Evolutionary conservation across 805 yeast species (phyloP), one percentile per base, ranked within the genome.

Genomic region (Yarrowia sp.): DNA sequence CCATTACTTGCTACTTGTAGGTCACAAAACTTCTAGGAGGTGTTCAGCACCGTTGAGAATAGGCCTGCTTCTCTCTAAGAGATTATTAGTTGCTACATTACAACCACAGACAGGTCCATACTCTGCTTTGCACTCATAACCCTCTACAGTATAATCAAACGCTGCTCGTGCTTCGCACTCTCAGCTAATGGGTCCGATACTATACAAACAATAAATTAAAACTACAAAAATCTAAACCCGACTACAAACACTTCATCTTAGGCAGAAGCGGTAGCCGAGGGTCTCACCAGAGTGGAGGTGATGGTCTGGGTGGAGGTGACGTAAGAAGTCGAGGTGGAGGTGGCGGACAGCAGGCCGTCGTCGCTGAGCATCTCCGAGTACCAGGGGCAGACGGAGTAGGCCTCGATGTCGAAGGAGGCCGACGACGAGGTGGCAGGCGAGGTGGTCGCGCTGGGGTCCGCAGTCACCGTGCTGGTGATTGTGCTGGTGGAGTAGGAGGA

Each of bases 321-420:
- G 38, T 17, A 61, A 1, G 66, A 61, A 13, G 66, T 61, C 38
- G 55, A 47, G 10, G 66, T 60, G 15, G 66, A 44, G 4, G 66
- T 61, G 12, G 66, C 66, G 17, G 46, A 36, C 17, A 61, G 38
- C 1, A 34, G 58, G 13, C 58, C 66, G 55, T 36, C 55, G 9
- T 46, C 53, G 14, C 15, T 47, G 17, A 61, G 6, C 66, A 61
- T 46, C 19, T 46, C 55, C 43, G 66, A 61, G 66, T 61, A 61
- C 66, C 66, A 61, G 14, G 66, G 46, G 55, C 66, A 61, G 33
- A 61, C 66, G 24, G 66, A 61, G 55, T 61, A 61, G 2, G 53
- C 55, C 17, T 46, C 66, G 13, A 61, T 3, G 66, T 61, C 46
- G 36, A 61, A 34, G 9, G 55, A 46, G 7, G 30, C 52, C 17